These are phyloP conservation scores for Talaromyces ruber DNA, from an alignment of 495 filamentous ascomycete species.

Conservation along the genomic window DNA sequence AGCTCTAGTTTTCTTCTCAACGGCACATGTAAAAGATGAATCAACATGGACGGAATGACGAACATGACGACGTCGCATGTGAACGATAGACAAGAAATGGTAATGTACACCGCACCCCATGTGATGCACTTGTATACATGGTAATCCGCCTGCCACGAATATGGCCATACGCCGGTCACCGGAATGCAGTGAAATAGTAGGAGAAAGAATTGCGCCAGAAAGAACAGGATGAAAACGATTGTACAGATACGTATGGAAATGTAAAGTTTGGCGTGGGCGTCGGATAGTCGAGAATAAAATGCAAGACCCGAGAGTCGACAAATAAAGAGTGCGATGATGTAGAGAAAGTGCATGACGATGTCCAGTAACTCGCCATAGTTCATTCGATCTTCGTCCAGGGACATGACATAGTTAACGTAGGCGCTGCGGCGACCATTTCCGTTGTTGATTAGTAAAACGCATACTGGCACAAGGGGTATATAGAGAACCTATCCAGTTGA, in stretches of 20 bases:
- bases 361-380: not conserved
- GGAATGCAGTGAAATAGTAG: conserved; percentile 3
- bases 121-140: conserved; percentile 25
- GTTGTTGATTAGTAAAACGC: not conserved
- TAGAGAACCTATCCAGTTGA: not conserved
- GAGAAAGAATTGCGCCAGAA: conserved; percentile 2
- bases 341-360: conserved; percentile 1
- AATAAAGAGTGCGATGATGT: conserved; percentile 2
- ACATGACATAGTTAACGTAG: conserved; percentile 5
- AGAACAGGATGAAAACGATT: not conserved
- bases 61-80: conserved; percentile 37
- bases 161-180: conserved; percentile 3
- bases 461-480: not conserved
- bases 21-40: conserved; percentile 26
- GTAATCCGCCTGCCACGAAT: conserved; percentile 18
- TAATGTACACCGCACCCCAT: conserved; percentile 36
- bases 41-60: conserved; percentile 30
- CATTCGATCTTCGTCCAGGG: not conserved
- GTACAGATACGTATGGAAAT: not conserved
- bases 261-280: conserved; percentile 1
- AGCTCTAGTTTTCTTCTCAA: conserved; percentile 27
- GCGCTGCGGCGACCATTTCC: not conserved
- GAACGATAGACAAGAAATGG: conserved; percentile 33
- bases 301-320: conserved; percentile 3
- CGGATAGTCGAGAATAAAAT: conserved; percentile 2